Evolutionary conservation across 768 basidiomycete genomes (phyloP), one percentile per base, ranked within the genome.

Genomic region (Trametes punicea): DNA sequence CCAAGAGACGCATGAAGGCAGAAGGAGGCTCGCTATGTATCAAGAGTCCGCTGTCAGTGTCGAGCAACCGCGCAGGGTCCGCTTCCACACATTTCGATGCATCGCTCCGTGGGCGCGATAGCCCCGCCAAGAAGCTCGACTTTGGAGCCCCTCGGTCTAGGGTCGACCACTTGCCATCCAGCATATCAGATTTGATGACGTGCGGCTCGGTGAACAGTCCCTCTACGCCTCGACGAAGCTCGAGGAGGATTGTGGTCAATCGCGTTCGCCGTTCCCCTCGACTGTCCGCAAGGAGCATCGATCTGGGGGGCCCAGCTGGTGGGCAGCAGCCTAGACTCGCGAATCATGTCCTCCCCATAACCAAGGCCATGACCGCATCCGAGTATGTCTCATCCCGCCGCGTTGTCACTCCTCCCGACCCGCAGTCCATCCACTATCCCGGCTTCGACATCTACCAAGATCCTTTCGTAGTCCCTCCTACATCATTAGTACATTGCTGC

Each of bases 1-100:
- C 83, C 26, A 90, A 90, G 66, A 82, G 87, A 47, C 81, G 87
- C 51, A 79, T 88, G 46, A 74, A 87, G 58, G 74, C 73, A 62
- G 75, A 74, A 45, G 83, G 83, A 63, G 82, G 78, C 29, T 69
- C 73, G 4, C 67, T 70, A 49, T 75, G 71, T 63, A 42, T 64
- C 51, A 75, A 74, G 57, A 74, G 63, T 55, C 69, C 77, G 25
- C 52, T 73, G 11, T 77, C 54, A 51, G 63, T 56, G 71, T 76
- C 74, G 16, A 46, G 54, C 69, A 80, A 70, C 71, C 77, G 65
- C 47, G 64, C 51, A 46, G 70, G 60, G 67, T 77, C 66, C 64
- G 75, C 61, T 55, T 69, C 75, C 65, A 61, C 64, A 67, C 59
- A 68, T 69, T 64, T 79, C 68, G 51, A 74, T 73, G 73, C 78